A percentile compares a stretch with the other conserved stretches of the same genome.
Evolutionary conservation across 163 green algal genomes (phyloP).

Genomic region (Prototheca wickerhamii): DNA sequence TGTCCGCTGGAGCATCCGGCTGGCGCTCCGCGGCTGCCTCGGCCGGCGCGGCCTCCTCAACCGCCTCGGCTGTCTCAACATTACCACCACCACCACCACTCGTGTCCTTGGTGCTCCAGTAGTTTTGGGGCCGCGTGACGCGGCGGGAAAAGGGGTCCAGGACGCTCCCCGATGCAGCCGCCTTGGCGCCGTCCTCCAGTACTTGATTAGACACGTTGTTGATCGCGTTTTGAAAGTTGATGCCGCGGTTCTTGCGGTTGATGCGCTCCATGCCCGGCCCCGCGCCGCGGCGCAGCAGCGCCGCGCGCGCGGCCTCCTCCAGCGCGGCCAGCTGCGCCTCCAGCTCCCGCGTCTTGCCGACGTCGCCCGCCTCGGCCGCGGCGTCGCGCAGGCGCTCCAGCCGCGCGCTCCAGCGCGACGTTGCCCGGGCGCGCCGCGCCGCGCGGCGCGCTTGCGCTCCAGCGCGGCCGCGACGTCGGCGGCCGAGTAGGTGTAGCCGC

Average conservation of each 20-base stretch:
- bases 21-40: neutral
- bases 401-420: conserved; percentile 30
- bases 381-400: conserved; percentile 22
- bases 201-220: conserved; percentile 17
- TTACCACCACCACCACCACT: neutral
- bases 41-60: neutral
- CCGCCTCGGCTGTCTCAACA: neutral
- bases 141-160: conserved; percentile 33
- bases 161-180: neutral
- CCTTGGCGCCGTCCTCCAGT: neutral
- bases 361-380: conserved; percentile 21
- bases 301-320: conserved; percentile 6
- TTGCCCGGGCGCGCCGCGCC: conserved; percentile 23
- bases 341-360: conserved; percentile 2
- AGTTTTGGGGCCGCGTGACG: conserved; percentile 23
- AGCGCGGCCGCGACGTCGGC: conserved; percentile 40
- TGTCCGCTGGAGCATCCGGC: neutral
- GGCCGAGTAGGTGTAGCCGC: conserved; percentile 43
- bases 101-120: conserved; percentile 30
- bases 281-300: too few relatives aligned
- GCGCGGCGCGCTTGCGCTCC: conserved; percentile 31
- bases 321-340: conserved; percentile 14
- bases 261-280: conserved; percentile 15
- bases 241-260: conserved; percentile 28
- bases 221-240: conserved; percentile 27